Base-by-base conservation (phyloP, 441 rosid species). In the Sinapis alba region DNA sequence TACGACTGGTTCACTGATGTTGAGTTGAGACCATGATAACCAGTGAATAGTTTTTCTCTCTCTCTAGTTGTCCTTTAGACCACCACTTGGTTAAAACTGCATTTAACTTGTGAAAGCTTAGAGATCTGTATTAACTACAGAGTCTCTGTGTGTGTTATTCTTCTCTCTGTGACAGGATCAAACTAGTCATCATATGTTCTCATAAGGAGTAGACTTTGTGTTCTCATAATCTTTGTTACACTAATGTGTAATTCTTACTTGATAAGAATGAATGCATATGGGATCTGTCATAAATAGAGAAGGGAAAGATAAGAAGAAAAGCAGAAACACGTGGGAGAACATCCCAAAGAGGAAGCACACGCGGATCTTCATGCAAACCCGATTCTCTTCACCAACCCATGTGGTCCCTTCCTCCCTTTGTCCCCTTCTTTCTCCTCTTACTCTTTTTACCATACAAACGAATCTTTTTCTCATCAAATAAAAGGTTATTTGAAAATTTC, bases 311-410 rank as follows among this genome's bases (percentile, higher is more conserved):
- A 19, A 21, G 72, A 62, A 11, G 72, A 64, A 64, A 72, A 72
- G 64, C 77, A 78, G 65, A 23, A 72, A 78, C 81, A 72, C 81
- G 81, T 80, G 72, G 74, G 74, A 28, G 75, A 73, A 62, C 59
- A 72, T 72, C 74, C 69, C 71, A 26, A 63, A 75, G 70, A 67
- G 80, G 82, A 79, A 72, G 80, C 80, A 78, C 81, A 78, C 81
- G 81, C 81, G 81, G 81, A 78, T 78, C 73, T 58, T 78, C 81
- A 78, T 78, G 81, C 77, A 77, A 59, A 15, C 18, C 47, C 57
- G 68, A 41, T 56, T 45, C 61, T 47, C 68, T n/a, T 50, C 60
- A n/a, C 77, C 76, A 6, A 21, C 28, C 61, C 80, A 77, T 72
- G 80, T 77, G 80, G 76, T 59, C 80, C 73, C 68, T 65, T 11